Percentiles rank a stretch among this genome's conserved stretches.
Conservation (phyloP, 2,329 filamentous ascomycete species). For the Talaromyces pinophilus region DNA sequence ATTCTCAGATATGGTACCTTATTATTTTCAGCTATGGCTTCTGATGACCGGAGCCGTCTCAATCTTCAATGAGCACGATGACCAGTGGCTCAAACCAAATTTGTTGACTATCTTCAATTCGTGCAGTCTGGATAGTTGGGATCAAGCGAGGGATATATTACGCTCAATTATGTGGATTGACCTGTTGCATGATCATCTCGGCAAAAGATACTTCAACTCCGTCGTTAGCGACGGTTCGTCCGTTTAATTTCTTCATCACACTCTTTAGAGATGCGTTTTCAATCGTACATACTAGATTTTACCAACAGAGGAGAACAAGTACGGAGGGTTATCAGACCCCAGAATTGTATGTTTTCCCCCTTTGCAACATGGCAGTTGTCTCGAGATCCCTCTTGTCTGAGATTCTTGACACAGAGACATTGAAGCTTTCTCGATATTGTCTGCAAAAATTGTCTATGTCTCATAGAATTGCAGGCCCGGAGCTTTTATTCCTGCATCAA, state of each 20-base stretch:
- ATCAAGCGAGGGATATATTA: background rate
- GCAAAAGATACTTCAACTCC: background rate
- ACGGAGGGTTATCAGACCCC: background rate
- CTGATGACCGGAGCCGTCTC: background rate
- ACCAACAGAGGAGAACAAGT: background rate
- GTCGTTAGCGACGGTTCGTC: background rate
- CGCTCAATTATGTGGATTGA: background rate
- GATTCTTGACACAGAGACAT: too few species aligned
- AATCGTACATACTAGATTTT: background rate
- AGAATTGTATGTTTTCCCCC: background rate
- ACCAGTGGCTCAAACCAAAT: background rate
- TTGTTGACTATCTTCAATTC: background rate
- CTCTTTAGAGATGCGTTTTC: background rate
- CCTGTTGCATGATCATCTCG: background rate
- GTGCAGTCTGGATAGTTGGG: background rate
- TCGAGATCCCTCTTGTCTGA: background rate
- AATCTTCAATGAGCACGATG: background rate
- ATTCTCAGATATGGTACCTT: background rate
- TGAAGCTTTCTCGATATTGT: too few species aligned
- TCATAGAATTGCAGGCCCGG: too few species aligned
- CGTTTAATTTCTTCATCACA: background rate
- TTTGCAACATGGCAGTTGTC: background rate
- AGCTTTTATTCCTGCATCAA: too few species aligned
- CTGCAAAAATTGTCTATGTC: too few species aligned
- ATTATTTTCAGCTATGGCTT: background rate